Evolutionary conservation across 495 filamentous ascomycete genomes (phyloP), one percentile per base, ranked within the genome.

Genomic region (Lichina pygmaea): DNA sequence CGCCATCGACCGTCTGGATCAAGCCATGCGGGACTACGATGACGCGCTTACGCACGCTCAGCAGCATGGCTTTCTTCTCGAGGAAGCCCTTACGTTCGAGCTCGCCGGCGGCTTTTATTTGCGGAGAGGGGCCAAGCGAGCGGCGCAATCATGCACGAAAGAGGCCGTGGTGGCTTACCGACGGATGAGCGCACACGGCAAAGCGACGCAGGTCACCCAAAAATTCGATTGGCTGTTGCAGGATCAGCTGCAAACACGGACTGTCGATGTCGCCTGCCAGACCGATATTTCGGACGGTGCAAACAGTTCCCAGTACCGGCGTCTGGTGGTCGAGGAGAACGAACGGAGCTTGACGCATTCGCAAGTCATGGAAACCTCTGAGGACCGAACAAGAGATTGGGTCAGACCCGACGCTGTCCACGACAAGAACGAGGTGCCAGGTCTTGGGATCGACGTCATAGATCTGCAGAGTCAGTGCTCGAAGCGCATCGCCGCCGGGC

Each of bases 61-160:
- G 48, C 65, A 85, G 39, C 70, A 91, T 56, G 72, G 70, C 45
- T 83, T 82, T 56, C 58, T 71, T 9, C 66, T 91, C 39, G 85
- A 92, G 50, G 78, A 92, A 54, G 85, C 79, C 0, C 67, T 86
- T 16, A 69, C 75, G 7, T 75, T 79, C 52, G 84, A 91, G 59
- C 56, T 91, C 36, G 68, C 73, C 64, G 79, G 72, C 1, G 80
- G 78, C 32, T 84, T 77, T 49, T 72, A 84, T 47, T 63, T 82
- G 41, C 66, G 84, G 37, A 68, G 71, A 49, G 72, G 71, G 7
- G 75, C 78, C 6, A 74, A 75, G 43, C 58, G 85, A 48, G 77
- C 81, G 36, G 85, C 81, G 34, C 72, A 78, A 42, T 66, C 71
- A 17, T 65, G 76, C 3, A 62, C 91, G 34, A 66, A 75, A 45